Conservation (phyloP, 1,284 basidiomycete species). For the Caloboletus inedulis region DNA sequence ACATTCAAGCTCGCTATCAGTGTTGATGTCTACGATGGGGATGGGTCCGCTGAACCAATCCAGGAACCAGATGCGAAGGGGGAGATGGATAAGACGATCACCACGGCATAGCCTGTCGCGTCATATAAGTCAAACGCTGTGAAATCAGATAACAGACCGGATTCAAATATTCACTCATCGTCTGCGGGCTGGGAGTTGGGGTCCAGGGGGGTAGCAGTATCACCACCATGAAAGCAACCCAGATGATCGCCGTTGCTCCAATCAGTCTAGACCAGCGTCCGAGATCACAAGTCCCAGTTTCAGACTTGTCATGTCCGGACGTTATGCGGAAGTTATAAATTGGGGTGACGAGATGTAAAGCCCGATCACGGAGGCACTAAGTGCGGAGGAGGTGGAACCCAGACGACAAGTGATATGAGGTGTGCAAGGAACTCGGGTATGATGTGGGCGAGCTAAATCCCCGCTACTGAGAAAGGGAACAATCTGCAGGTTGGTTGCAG, state of each 20-base stretch:
- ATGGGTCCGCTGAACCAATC: conserved; percentile 69
- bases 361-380: conserved; percentile 64
- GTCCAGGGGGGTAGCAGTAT: conserved; percentile 56
- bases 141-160: neutral
- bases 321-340: conserved; percentile 66
- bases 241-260: conserved; percentile 52
- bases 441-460: conserved; percentile 52
- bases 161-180: conserved; percentile 58
- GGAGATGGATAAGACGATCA: conserved; percentile 59
- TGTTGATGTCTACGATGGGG: conserved; percentile 12
- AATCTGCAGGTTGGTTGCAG: conserved; percentile 56
- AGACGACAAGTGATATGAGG: neutral
- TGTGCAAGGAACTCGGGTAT: conserved; percentile 27
- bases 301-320: conserved; percentile 51
- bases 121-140: conserved; percentile 1
- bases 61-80: conserved; percentile 57
- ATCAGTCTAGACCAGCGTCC: conserved; percentile 56
- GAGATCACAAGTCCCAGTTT: conserved; percentile 55
- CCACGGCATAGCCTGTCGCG: conserved; percentile 58
- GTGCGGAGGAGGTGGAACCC: neutral
- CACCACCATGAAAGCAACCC: conserved; percentile 59
- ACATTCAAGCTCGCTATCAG: conserved; percentile 6
- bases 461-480: conserved; percentile 58
- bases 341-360: conserved; percentile 49
- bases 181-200: conserved; percentile 38